Conservation (phyloP, 106 monocot genomes). For the Posidonia australis region DNA sequence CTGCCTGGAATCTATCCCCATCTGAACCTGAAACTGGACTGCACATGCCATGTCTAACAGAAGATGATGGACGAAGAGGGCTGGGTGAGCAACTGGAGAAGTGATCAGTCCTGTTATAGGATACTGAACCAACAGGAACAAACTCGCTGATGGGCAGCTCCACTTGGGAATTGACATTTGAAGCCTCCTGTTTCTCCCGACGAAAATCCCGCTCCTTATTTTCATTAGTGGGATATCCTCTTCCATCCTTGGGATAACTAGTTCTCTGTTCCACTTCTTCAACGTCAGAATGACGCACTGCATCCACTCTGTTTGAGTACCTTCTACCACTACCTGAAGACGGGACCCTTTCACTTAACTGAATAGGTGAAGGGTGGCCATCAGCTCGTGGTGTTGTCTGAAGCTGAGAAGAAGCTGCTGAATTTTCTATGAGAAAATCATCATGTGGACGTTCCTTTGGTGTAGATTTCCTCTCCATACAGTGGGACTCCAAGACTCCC, state of each 20-base stretch:
- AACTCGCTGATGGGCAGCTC: slow-evolving; percentile 19
- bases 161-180: slow-evolving; percentile 15
- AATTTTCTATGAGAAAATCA: slow-evolving; percentile 3
- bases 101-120: slow-evolving; percentile 21
- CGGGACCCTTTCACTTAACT: slow-evolving; percentile 8
- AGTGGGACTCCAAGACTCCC: background rate
- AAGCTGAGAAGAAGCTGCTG: background rate
- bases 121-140: slow-evolving; percentile 24
- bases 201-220: slow-evolving; percentile 15
- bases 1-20: slow-evolving; percentile 39
- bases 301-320: slow-evolving; percentile 11
- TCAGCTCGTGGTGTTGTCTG: slow-evolving; percentile 6
- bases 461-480: background rate
- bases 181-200: slow-evolving; percentile 11
- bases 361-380: background rate
- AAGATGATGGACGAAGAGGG: slow-evolving; percentile 25
- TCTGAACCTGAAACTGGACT: slow-evolving; percentile 33
- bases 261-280: slow-evolving; percentile 1
- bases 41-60: slow-evolving; percentile 27
- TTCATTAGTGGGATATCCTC: slow-evolving; percentile 9
- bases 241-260: slow-evolving; percentile 17
- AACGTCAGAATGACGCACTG: background rate
- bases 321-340: slow-evolving; percentile 10
- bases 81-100: slow-evolving; percentile 24
- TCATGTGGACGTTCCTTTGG: background rate